Base-by-base conservation (phyloP, 2,329 filamentous ascomycete species). In the Penicillium sumatraense region DNA sequence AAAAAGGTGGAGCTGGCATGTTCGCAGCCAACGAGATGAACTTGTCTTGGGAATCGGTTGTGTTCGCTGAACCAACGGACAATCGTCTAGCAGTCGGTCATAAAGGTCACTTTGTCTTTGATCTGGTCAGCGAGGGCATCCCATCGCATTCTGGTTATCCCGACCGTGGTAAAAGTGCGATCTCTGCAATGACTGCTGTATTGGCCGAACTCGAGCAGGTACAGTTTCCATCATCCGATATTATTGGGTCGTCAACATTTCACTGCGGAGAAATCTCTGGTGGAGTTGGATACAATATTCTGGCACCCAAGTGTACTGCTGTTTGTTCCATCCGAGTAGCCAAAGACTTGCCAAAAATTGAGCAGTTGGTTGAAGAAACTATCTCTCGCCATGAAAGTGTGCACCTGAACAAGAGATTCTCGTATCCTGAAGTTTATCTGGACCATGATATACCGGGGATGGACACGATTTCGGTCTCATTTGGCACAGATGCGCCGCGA, bases 1-100 rank as follows among this genome's bases (percentile, higher is more conserved):
- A 84, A 55, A 76, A 74, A n/a, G 79, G 78, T 8, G 82, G 82
- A 1, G 78, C 79, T n/a, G 82, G 82, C 3, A 85, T 84, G 82
- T 72, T 78, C 26, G 78, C 78, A 42, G 81, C 81, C 8, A 80
- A 80, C 47, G 64, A 72, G 14, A 71, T 80, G 57, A 62, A 65
- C 4, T 61, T 80, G 51, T 65, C 38, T 6, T 81, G 80, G 67
- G 75, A 80, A 18, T 72, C 80, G 8, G 75, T 83, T 45, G 75
- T 75, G 41, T 84, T 85, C 57, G 82, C 80, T 9, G 82, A 85
- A 61, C 82, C 82, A 5, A 84, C 82, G 0, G 75, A 29, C 83
- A 81, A 60, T 16, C 6, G 26, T 5, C 72, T 84, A 0, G 80
- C 78, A 0, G 75, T 77, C 13, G 82, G 82, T 6, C 82, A 84